Percentiles rank a stretch among this genome's conserved stretches.
Conservation (phyloP, 2,329 filamentous ascomycete genomes). For the Aspergillus persii region DNA sequence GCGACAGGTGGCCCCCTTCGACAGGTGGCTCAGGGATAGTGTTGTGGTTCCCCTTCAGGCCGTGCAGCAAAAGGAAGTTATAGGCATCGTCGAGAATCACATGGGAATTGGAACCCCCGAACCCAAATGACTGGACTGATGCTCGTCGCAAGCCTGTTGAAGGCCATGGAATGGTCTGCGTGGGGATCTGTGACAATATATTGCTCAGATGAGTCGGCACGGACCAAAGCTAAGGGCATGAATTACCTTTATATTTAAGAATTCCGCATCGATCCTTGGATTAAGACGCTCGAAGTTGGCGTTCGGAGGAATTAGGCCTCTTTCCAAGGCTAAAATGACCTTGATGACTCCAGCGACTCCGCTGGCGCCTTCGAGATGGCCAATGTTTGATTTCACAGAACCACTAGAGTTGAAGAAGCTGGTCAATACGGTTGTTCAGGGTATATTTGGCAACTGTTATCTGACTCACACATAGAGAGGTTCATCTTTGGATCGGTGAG, state of each 20-base stretch:
- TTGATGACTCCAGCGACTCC: slow-evolving; percentile 44
- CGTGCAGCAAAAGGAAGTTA: background rate
- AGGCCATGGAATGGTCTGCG: slow-evolving; percentile 20
- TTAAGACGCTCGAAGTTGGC: slow-evolving; percentile 43
- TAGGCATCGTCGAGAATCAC: slow-evolving; percentile 32
- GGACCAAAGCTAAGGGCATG: background rate
- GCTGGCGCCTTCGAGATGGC: slow-evolving; percentile 31
- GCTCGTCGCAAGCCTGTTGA: slow-evolving; percentile 22
- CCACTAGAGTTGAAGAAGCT: background rate
- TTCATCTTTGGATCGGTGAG: background rate
- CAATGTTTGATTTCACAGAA: slow-evolving; percentile 21
- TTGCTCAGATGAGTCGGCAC: background rate
- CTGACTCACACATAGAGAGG: background rate
- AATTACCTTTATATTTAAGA: slow-evolving; percentile 34
- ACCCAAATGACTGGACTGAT: slow-evolving; percentile 40
- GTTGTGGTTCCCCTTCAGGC: background rate
- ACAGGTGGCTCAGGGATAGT: background rate
- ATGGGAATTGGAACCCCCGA: slow-evolving; percentile 35
- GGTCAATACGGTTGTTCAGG: background rate
- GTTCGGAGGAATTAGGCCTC: slow-evolving; percentile 44
- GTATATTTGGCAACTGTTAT: no score
- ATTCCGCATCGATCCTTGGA: slow-evolving; percentile 29
- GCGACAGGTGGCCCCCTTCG: background rate
- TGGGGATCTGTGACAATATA: background rate
- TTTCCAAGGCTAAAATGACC: slow-evolving; percentile 42